Conservation (phyloP, 192 early-diverging fungal species). For the Lobosporangium transversale region DNA sequence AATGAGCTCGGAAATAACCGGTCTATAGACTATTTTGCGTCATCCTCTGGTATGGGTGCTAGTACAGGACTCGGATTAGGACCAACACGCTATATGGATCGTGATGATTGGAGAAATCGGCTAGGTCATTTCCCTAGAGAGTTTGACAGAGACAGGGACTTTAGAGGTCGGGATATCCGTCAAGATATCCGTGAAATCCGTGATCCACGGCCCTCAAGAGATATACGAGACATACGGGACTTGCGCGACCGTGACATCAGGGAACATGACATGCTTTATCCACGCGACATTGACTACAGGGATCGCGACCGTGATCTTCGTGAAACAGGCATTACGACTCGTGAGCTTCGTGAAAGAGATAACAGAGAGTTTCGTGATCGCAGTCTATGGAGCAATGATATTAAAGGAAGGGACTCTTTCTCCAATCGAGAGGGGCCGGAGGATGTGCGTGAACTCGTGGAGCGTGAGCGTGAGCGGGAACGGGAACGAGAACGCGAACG, state of each 20-base stretch:
- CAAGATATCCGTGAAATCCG: constrained; percentile 41
- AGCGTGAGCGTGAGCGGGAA: constrained; percentile 38
- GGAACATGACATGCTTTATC: constrained; percentile 28
- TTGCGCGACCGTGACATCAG: constrained; percentile 12
- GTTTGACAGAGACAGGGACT: constrained; percentile 40
- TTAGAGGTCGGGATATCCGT: constrained; percentile 19
- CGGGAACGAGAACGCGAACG: constrained; percentile 35
- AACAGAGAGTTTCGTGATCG: constrained; percentile 35
- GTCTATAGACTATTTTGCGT: constrained; percentile 29
- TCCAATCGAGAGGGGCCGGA: constrained; percentile 27
- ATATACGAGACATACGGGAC: constrained; percentile 27
- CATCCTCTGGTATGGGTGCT: constrained; percentile 17
- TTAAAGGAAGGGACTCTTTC: constrained; percentile 16
- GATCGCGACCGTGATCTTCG: constrained; percentile 36
- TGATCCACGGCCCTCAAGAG: constrained; percentile 21
- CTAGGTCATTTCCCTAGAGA: constrained; percentile 27
- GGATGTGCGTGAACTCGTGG: constrained; percentile 42
- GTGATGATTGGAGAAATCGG: constrained; percentile 40
- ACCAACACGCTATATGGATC: constrained; percentile 32
- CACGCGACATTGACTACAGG: constrained; percentile 7
- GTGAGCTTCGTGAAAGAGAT: constrained; percentile 35
- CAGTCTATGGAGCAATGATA: constrained; percentile 15
- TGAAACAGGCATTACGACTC: constrained; percentile 34
- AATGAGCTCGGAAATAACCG: constrained; percentile 23
- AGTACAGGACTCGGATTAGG: constrained; percentile 32